A percentile compares a stretch with the other conserved stretches of the same genome.
phyloP scores from a whole-genome alignment of 495 filamentous ascomycete genomes.

The Neurospora sp. region DNA sequence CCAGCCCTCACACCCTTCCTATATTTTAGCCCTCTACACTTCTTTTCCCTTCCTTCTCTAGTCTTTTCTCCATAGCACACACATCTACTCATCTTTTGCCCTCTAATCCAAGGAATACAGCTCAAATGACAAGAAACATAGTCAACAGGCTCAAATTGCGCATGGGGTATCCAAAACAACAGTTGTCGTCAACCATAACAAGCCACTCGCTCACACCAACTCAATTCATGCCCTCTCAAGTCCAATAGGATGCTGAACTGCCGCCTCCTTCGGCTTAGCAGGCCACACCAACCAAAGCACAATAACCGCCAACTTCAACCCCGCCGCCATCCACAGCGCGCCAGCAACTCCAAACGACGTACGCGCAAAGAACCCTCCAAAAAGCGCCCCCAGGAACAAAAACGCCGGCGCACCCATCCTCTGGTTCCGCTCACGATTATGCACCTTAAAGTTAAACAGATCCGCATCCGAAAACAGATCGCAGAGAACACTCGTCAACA shows the following conservation, averaged over 20 bases:
- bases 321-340: slow-evolving; percentile 52
- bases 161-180: background rate
- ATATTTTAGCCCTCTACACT: no score
- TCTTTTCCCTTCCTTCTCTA: no score
- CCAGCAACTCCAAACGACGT: slow-evolving; percentile 48
- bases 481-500: slow-evolving; percentile 62
- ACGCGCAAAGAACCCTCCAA: slow-evolving; percentile 49
- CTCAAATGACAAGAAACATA: no score
- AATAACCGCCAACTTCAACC: slow-evolving; percentile 42
- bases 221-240: background rate
- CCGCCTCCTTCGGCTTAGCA: background rate
- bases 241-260: background rate
- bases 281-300: slow-evolving; percentile 50
- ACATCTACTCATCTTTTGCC: no score
- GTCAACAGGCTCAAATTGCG: background rate
- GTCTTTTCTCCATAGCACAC: no score
- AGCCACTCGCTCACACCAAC: background rate
- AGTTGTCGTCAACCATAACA: background rate
- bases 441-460: slow-evolving; percentile 39
- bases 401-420: slow-evolving; percentile 46
- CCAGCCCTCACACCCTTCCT: no score
- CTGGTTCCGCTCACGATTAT: slow-evolving; percentile 49
- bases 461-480: slow-evolving; percentile 57
- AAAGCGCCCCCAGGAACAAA: slow-evolving; percentile 48
- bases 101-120: no score